Evolutionary conservation across 345 rosid genomes (phyloP).

Genomic region (Populus alba): DNA sequence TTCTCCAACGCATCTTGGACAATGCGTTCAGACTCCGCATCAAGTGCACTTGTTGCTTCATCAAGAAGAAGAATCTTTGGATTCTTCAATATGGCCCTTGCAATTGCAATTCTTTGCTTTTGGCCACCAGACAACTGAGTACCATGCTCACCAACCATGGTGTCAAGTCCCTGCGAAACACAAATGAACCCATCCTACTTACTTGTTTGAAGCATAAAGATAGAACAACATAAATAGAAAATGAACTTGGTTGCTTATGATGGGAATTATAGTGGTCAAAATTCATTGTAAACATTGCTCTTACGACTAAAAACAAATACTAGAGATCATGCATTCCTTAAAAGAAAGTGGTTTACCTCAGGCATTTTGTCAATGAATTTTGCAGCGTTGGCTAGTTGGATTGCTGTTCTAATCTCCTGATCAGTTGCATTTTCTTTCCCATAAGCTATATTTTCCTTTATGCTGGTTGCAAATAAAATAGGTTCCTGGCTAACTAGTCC

Average conservation of each 20-base stretch:
- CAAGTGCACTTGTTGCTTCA: conserved; percentile 43
- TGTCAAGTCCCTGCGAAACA: conserved; percentile 58
- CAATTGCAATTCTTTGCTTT: conserved; percentile 64
- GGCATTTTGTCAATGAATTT: conserved; percentile 63
- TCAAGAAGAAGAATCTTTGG: conserved; percentile 54
- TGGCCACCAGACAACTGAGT: conserved; percentile 76
- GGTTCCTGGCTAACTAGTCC: conserved; percentile 78
- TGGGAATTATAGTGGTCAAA: not conserved
- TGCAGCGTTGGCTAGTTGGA: conserved; percentile 60
- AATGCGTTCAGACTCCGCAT: conserved; percentile 76
- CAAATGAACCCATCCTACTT: not conserved
- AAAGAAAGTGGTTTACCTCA: conserved; percentile 30
- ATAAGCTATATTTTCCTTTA: conserved; percentile 61
- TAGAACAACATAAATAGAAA: not conserved
- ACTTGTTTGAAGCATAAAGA: not conserved
- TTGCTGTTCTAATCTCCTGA: conserved; percentile 52
- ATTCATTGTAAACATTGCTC: too few relatives aligned
- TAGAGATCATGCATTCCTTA: not conserved
- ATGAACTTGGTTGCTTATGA: not conserved
- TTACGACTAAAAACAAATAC: not conserved
- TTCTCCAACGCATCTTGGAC: conserved; percentile 78
- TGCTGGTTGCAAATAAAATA: conserved; percentile 47
- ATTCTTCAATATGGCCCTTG: conserved; percentile 80
- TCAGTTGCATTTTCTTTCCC: conserved; percentile 59
- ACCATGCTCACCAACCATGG: conserved; percentile 91